Evolutionary conservation across 2,329 filamentous ascomycete genomes (phyloP).

Genomic region (Fusarium duplospermum): DNA sequence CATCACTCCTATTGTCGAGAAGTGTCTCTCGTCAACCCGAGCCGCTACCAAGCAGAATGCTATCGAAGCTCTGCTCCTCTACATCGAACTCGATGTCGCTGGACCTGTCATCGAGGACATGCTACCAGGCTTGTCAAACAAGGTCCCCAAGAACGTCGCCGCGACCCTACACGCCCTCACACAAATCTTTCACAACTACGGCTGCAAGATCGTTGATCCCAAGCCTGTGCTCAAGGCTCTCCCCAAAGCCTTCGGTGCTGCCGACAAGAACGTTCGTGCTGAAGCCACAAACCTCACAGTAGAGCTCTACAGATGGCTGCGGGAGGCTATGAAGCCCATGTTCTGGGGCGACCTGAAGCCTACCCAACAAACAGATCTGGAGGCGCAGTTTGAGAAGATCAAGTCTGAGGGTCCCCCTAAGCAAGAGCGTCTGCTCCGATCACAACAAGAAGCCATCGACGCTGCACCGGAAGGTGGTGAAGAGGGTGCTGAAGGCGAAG

Average conservation of each 20-base stretch:
- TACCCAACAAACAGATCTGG: slow-evolving; percentile 93
- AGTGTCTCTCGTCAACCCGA: slow-evolving; percentile 87
- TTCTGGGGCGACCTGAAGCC: slow-evolving; percentile 97
- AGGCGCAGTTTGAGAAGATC: slow-evolving; percentile 92
- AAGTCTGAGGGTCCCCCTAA: slow-evolving; percentile 89
- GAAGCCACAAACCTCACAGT: slow-evolving; percentile 92
- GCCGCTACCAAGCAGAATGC: slow-evolving; percentile 89
- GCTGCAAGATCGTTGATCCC: slow-evolving; percentile 92
- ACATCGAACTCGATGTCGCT: slow-evolving; percentile 89
- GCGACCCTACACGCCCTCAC: slow-evolving; percentile 80
- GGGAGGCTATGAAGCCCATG: slow-evolving; percentile 97
- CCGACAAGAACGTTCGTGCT: slow-evolving; percentile 97
- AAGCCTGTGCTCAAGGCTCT: slow-evolving; percentile 90
- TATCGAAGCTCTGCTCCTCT: slow-evolving; percentile 86
- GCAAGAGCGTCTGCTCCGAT: slow-evolving; percentile 87
- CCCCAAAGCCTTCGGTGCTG: slow-evolving; percentile 92
- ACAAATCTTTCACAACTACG: slow-evolving; percentile 91
- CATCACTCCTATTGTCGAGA: slow-evolving; percentile 85
- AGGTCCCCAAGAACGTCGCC: slow-evolving; percentile 88
- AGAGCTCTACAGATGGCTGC: slow-evolving; percentile 96
- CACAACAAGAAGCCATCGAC: slow-evolving; percentile 87
- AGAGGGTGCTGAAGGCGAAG: slow-evolving; percentile 68
- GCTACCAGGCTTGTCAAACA: slow-evolving; percentile 83
- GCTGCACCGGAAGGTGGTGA: slow-evolving; percentile 71
- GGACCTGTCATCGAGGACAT: slow-evolving; percentile 91